Base-by-base conservation (phyloP, 352 stramenopile genomes). In the Halophytophthora batemanensis region DNA sequence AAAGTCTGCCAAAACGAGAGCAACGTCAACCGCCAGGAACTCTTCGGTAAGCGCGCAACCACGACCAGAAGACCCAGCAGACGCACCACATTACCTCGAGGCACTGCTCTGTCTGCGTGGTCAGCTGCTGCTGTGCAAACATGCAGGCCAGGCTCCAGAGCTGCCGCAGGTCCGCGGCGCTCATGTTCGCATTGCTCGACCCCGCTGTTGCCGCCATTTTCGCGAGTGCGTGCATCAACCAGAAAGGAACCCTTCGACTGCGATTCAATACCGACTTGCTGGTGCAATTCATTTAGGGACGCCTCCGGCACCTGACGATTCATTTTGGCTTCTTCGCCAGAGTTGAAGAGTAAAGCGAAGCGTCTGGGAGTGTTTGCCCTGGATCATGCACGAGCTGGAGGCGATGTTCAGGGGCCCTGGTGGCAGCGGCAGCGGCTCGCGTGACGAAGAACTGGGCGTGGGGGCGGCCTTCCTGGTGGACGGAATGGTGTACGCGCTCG, bases 381-480 rank as follows among this genome's bases (percentile, higher is more conserved):
- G 31, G 34, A 46, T 34, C 25, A 63, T 59, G 39, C 17, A 45
- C 53, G 21, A 58, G 54, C 59, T 56, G 58, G 50, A 47, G 21
- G 51, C 35, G 19, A 42, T 53, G 31, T 47, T 61, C 11, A 38
- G 31, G 28, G 37, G 25, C 15, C 28, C 45, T 19, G 45, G 34
- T 15, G 37, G 34, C 47, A 53, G 35, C 31, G 46, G 47, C 31
- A 63, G 47, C n/a, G 44, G 40, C 22, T 50, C 50, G 22, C 38
- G 28, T 11, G 65, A 73, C 21, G 69, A 77, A 45, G 56, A 78
- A 39, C 34, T 69, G 45, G 75, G 77, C 33, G 79, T 92, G 11
- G 69, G 67, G 3, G 62, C 69, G 2, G 72, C 82, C 12, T 93
- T 93, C 57, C 66, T 90, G 12, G 66, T 82, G 10, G 82, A 87